phyloP scores from a whole-genome alignment of 2,329 filamentous ascomycete genomes.

The Aureobasidium musti region DNA sequence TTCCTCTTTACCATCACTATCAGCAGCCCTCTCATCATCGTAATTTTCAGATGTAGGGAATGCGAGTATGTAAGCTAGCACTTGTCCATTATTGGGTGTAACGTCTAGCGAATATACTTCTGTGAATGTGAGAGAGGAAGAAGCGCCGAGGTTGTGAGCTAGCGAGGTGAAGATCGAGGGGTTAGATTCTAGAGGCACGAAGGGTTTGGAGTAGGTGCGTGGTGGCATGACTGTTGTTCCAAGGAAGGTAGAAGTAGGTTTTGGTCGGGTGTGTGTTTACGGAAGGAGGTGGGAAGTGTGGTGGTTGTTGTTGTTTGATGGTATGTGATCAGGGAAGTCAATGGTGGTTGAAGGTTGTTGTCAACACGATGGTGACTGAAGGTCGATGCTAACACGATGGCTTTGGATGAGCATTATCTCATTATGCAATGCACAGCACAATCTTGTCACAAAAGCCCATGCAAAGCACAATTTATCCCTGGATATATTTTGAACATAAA shows the following conservation, averaged over 20 bases:
- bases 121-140: neutral
- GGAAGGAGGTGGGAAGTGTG: too few relatives aligned
- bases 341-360: neutral
- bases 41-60: neutral
- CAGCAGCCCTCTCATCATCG: neutral
- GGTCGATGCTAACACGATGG: too few relatives aligned
- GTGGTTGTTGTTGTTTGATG: too few relatives aligned
- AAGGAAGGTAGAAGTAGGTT: neutral
- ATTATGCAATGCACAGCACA: neutral
- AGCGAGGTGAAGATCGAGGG: slow-evolving; percentile 6
- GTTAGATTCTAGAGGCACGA: neutral
- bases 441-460: neutral
- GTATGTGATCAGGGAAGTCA: too few relatives aligned
- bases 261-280: neutral
- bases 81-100: neutral
- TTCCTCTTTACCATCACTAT: neutral
- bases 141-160: neutral
- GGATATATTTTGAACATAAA: neutral
- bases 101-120: neutral
- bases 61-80: neutral
- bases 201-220: slow-evolving; percentile 2
- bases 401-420: too few relatives aligned
- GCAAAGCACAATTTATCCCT: neutral
- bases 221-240: neutral
- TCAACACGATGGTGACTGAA: neutral